Conservation (phyloP, 2,329 filamentous ascomycete genomes). For the Fusarium verrucosum region DNA sequence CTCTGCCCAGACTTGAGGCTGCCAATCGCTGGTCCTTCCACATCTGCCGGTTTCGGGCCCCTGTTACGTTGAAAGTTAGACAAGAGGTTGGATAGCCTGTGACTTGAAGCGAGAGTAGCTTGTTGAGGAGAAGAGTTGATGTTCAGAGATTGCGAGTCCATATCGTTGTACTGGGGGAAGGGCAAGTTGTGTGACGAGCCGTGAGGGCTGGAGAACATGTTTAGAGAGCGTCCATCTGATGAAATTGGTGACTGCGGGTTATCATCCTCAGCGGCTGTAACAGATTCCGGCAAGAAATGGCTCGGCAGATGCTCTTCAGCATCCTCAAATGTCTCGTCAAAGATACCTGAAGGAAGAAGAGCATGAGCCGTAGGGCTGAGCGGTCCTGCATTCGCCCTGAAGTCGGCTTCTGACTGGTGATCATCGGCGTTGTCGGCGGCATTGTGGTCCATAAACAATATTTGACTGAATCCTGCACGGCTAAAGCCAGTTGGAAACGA, state of each 20-base stretch:
- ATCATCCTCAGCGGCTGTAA: constrained; percentile 51
- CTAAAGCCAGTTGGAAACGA: constrained; percentile 64
- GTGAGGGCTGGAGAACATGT: constrained; percentile 69
- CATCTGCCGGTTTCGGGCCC: constrained; percentile 64
- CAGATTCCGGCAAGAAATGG: constrained; percentile 46
- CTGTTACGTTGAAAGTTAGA: constrained; percentile 70
- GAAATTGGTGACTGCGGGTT: constrained; percentile 69
- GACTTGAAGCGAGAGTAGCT: constrained; percentile 45
- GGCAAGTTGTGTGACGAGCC: constrained; percentile 67
- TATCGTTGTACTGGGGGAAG: constrained; percentile 61
- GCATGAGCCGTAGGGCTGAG: constrained; percentile 81
- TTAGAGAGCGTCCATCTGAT: constrained; percentile 62
- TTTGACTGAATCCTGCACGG: constrained; percentile 61
- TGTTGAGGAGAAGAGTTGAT: constrained; percentile 53
- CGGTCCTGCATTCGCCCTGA: constrained; percentile 71
- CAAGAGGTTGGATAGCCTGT: constrained; percentile 61
- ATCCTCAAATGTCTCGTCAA: constrained; percentile 68
- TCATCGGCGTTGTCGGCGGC: constrained; percentile 52
- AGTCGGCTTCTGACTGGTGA: constrained; percentile 68
- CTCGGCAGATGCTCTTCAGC: constrained; percentile 58
- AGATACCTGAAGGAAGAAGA: constrained; percentile 73
- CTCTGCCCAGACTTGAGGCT: constrained; percentile 77
- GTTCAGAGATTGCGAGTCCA: constrained; percentile 56
- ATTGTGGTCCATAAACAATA: constrained; percentile 61
- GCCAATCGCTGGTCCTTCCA: constrained; percentile 69